Evolutionary conservation across 441 rosid species (phyloP).

Genomic region (Raphanus hybrid): DNA sequence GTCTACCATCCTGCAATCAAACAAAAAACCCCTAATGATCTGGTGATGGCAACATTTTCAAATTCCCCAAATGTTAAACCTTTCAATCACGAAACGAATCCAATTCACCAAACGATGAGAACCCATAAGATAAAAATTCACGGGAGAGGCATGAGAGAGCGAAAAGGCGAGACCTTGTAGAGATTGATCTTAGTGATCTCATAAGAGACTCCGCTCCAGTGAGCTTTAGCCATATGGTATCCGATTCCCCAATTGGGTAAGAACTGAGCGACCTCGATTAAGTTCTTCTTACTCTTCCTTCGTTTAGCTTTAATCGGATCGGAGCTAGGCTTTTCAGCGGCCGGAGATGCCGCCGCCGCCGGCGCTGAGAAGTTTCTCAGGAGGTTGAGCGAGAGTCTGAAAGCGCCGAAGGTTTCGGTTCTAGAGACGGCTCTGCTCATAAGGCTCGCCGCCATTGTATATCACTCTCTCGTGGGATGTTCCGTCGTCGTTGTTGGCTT

Average conservation of each 20-base stretch:
- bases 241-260: conserved; percentile 92
- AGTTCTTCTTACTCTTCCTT: conserved; percentile 71
- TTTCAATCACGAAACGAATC: too few relatives aligned
- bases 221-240: conserved; percentile 89
- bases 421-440: conserved; percentile 43
- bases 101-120: not conserved
- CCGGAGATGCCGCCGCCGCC: not conserved
- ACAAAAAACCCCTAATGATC: too few relatives aligned
- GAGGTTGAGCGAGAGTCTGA: conserved; percentile 48
- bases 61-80: too few relatives aligned
- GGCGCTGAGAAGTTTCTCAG: not conserved
- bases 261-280: conserved; percentile 89
- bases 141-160: not conserved
- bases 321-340: conserved; percentile 35
- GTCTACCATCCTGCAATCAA: conserved; percentile 77
- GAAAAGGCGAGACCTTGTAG: conserved; percentile 60
- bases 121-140: not conserved
- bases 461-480: not conserved
- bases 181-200: conserved; percentile 94
- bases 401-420: conserved; percentile 42
- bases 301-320: conserved; percentile 54
- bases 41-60: too few relatives aligned
- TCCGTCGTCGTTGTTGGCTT: not conserved
- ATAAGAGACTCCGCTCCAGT: conserved; percentile 81
- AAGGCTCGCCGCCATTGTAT: conserved; percentile 56